These are phyloP conservation scores for Tylopilus felleus DNA, from an alignment of 768 basidiomycete genomes.

Conservation along the genomic window DNA sequence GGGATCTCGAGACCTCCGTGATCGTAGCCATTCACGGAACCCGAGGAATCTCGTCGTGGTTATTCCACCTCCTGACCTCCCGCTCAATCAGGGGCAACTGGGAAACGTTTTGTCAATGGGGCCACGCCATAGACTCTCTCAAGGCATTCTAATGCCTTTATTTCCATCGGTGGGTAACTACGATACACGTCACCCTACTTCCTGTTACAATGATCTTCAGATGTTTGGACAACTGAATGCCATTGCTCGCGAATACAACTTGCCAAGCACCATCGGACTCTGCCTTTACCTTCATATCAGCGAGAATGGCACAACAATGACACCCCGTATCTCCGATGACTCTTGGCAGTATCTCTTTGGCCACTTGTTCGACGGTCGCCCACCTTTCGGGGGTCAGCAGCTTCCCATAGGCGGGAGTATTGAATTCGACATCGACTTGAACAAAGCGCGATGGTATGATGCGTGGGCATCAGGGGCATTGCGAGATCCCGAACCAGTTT, in stretches of 20 bases:
- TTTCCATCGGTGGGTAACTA: slow-evolving; percentile 56
- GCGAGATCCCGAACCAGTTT: slow-evolving; percentile 41
- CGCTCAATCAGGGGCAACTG: slow-evolving; percentile 55
- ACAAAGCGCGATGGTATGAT: slow-evolving; percentile 74
- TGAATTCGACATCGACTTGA: slow-evolving; percentile 83
- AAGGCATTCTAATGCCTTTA: slow-evolving; percentile 72
- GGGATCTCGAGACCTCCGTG: slow-evolving; percentile 42
- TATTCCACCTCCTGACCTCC: slow-evolving; percentile 57
- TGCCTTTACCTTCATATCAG: slow-evolving; percentile 72
- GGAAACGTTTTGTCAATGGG: slow-evolving; percentile 58
- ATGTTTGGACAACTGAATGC: slow-evolving; percentile 73
- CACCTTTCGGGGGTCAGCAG: slow-evolving; percentile 32
- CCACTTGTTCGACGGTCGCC: slow-evolving; percentile 49
- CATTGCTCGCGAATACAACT: slow-evolving; percentile 78
- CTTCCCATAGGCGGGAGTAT: slow-evolving; percentile 72
- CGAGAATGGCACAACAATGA: slow-evolving; percentile 52
- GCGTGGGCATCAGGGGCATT: slow-evolving; percentile 60
- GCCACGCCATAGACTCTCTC: slow-evolving; percentile 56
- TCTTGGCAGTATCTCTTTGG: slow-evolving; percentile 73
- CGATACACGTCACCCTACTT: background rate
- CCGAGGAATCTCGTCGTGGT: slow-evolving; percentile 62
- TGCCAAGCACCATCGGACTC: slow-evolving; percentile 73
- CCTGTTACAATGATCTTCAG: slow-evolving; percentile 35
- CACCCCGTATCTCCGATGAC: slow-evolving; percentile 75
- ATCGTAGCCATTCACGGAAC: slow-evolving; percentile 36